Evolutionary conservation across 2,329 filamentous ascomycete genomes (phyloP), one percentile per base, ranked within the genome.

Genomic region (Pseudopyrenochaeta lycopersici): DNA sequence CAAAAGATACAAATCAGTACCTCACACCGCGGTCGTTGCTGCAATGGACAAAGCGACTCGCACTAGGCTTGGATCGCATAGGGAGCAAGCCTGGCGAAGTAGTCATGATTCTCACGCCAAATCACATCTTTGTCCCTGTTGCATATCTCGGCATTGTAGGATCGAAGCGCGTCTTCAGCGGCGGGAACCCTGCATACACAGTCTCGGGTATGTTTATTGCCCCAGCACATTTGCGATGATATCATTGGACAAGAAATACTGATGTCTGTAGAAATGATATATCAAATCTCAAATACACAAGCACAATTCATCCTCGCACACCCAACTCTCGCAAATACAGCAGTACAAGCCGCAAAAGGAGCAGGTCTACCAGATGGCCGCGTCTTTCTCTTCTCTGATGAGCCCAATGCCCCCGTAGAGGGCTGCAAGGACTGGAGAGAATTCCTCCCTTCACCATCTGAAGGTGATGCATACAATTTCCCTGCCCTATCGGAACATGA

Each of bases 121-220:
- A 84, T 63, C 80, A 84, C 47, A 77, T 84, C 21, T 83, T 80
- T 56, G 79, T 84, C 2, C 82, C 82, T 0, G 77, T 79, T 1
- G 79, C 80, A 10, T 84, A 82, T 60, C 70, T 84, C 17, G 82
- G 80, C 3, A 79, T 82, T 36, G 79, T 83, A 1, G 82, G 82
- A 0, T 79, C 79, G 2, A 80, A 80, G 29, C 79, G 77, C 49
- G 74, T 82, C 32, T 85, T 85, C 64, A 84, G 79, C 46, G 83
- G 82, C 17, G 81, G 79, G 4, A 85, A 85, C 62, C 82, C 83
- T 12, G 74, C 75, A 9, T 85, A 83, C 58, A 84, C 81, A 1
- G 70, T 78, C 12, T 72, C 75, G 51, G 81, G 81, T 81, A 62
- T 57, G 75, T 58, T 21, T 38, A 20, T 20, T 39, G 36, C 11